Conservation (phyloP, 768 basidiomycete genomes). For the Panus rudis region DNA sequence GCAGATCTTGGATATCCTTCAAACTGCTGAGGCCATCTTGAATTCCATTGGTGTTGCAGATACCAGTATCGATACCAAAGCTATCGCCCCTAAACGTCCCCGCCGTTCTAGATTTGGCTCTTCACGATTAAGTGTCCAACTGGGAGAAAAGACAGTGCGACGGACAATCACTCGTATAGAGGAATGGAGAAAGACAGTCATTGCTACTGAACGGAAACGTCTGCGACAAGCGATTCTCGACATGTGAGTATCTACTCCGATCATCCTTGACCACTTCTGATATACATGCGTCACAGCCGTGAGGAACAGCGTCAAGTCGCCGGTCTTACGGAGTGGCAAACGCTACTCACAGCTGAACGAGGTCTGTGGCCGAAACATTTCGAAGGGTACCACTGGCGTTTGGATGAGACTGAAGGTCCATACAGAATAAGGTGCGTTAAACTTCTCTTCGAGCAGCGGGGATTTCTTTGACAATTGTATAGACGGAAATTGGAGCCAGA, state of each 20-base stretch:
- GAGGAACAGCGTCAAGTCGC: conserved; percentile 71
- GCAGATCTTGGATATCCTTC: conserved; percentile 55
- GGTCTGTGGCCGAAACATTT: conserved; percentile 71
- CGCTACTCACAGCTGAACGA: conserved; percentile 62
- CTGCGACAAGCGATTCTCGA: conserved; percentile 68
- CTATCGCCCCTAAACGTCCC: conserved; percentile 46
- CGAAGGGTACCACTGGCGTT: conserved; percentile 51
- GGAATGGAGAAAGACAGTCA: conserved; percentile 69
- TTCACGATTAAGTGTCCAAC: conserved; percentile 52
- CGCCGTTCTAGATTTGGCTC: conserved; percentile 48
- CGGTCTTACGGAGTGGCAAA: conserved; percentile 51
- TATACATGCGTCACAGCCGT: conserved; percentile 38
- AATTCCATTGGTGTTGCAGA: conserved; percentile 39
- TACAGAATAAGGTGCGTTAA: conserved; percentile 64
- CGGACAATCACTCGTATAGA: conserved; percentile 57
- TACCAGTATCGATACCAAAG: conserved; percentile 44
- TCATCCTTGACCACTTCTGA: not conserved
- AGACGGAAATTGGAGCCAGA: conserved; percentile 77
- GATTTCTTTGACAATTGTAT: not conserved
- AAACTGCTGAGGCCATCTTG: conserved; percentile 44
- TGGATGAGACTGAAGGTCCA: conserved; percentile 92
- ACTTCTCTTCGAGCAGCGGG: conserved; percentile 10
- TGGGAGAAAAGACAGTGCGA: conserved; percentile 54
- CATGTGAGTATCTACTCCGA: conserved; percentile 38
- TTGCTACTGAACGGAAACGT: conserved; percentile 63